These are phyloP conservation scores for Rhizophlyctis rosea DNA, from an alignment of 192 early-diverging fungal genomes.

Conservation along the genomic window DNA sequence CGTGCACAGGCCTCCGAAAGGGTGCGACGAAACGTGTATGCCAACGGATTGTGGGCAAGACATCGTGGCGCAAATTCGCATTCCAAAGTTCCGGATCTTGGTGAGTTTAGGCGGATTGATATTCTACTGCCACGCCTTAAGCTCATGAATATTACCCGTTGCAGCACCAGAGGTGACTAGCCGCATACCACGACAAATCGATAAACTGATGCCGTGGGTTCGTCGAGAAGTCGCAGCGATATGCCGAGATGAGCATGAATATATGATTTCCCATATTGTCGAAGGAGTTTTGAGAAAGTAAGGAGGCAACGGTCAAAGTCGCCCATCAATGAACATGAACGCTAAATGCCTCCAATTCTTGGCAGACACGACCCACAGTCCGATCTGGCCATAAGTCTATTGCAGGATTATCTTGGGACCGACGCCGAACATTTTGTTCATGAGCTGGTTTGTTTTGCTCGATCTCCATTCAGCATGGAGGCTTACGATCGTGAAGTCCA, in stretches of 20 bases:
- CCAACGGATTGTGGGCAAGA: constrained; percentile 23
- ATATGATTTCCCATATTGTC: constrained; percentile 31
- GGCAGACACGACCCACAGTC: constrained; percentile 27
- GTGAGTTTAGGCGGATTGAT: too few relatives aligned
- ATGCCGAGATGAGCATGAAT: constrained; percentile 24
- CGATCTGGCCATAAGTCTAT: constrained; percentile 25
- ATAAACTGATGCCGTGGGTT: constrained; percentile 33
- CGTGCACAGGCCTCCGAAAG: constrained; percentile 9
- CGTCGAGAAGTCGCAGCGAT: constrained; percentile 30
- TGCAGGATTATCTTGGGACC: constrained; percentile 28
- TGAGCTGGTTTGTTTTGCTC: constrained; percentile 38
- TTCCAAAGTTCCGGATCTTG: constrained; percentile 20
- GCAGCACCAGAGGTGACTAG: constrained; percentile 10
- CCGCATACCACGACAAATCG: not conserved
- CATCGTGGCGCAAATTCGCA: constrained; percentile 14
- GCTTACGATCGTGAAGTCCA: constrained; percentile 33
- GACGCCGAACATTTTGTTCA: constrained; percentile 45
- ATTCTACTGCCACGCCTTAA: too few relatives aligned
- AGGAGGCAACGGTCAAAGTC: not conserved
- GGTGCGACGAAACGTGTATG: constrained; percentile 20
- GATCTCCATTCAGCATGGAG: constrained; percentile 31
- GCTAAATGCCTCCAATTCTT: not conserved
- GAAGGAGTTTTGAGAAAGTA: constrained; percentile 24
- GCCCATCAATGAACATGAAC: not conserved
- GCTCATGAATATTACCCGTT: too few relatives aligned